Base-by-base conservation (phyloP, 306 rosid genomes). In the Rubus parviflorus region DNA sequence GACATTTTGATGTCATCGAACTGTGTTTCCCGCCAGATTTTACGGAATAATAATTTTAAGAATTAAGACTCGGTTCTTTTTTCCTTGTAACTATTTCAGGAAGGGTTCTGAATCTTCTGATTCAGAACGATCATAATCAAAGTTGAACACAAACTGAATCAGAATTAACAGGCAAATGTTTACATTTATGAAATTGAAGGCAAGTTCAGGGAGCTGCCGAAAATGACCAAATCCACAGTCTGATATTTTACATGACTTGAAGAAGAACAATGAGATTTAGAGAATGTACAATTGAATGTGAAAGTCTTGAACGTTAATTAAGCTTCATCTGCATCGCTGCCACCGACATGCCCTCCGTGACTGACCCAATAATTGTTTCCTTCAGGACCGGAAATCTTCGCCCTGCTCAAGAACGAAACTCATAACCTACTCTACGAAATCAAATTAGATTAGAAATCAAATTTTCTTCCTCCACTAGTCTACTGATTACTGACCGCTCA, bases 291-390 rank as follows among this genome's bases (percentile, higher is more conserved):
- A 51, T 85, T 84, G 80, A 51, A 73, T 78, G 75, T 81, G 63
- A 43, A 56, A 25, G 51, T 74, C 48, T 70, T 40, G 70, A 74
- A 10, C 3, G 70, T 65, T 22, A 63, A 81, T 76, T 84, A 91
- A 68, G 76, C 91, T 48, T 93, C 98, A 65, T 93, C 97, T 66
- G 92, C 96, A 80, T 93, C 98, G 81, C 97, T 91, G 88, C 92
- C 90, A 51, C 90, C 92, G 70, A 84, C 80, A 68, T 91, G 93
- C 16, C 86, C 87, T 83, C 86, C 91, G 67, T 84, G 91, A 80
- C 85, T 84, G 70, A 82, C 83, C 92, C 93, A 91, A 77, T 85
- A 93, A 86, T 84, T 81, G 82, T 84, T 90, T 83, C 92, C 98
- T 47, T 92, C 97, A 20, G 96, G 98, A 73, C 98, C 96, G 0